These are phyloP conservation scores for Diplodia seriata DNA, from an alignment of 2,329 filamentous ascomycete species.

Conservation along the genomic window DNA sequence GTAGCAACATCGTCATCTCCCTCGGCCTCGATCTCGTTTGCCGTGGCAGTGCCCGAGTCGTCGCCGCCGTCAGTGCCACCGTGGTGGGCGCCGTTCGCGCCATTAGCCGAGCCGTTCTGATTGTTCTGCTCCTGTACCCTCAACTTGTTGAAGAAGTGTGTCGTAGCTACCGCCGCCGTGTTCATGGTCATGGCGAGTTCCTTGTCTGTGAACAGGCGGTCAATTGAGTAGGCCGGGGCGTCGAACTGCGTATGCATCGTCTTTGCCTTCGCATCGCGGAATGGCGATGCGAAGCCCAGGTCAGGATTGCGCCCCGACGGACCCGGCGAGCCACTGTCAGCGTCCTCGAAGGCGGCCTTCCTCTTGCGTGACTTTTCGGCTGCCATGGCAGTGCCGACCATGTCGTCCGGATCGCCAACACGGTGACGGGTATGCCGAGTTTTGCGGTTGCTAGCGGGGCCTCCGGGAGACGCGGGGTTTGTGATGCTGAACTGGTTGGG, in stretches of 20 bases:
- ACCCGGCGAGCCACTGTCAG: constrained; percentile 65
- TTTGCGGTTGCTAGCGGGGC: constrained; percentile 66
- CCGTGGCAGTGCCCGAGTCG: constrained; percentile 40
- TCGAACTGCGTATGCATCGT: constrained; percentile 63
- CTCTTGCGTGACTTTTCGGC: constrained; percentile 64
- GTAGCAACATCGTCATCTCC: constrained; percentile 48
- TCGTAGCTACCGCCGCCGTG: constrained; percentile 65
- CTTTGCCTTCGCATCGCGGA: constrained; percentile 61
- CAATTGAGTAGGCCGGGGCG: constrained; percentile 65
- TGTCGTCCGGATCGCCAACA: constrained; percentile 56
- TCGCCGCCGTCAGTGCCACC: constrained; percentile 36
- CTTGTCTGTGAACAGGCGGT: constrained; percentile 71
- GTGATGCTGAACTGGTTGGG: constrained; percentile 71
- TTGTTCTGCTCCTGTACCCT: constrained; percentile 45
- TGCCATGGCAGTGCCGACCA: constrained; percentile 55
- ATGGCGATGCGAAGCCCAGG: constrained; percentile 57
- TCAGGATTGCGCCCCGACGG: constrained; percentile 57
- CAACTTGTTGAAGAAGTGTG: constrained; percentile 65
- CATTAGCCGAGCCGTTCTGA: constrained; percentile 43
- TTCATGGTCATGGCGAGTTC: constrained; percentile 69
- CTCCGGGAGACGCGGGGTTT: constrained; percentile 68
- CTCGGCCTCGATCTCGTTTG: constrained; percentile 46
- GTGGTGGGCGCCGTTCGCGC: constrained; percentile 40
- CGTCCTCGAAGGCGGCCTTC: constrained; percentile 59
- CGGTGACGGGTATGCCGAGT: constrained; percentile 67